A percentile compares a stretch with the other conserved stretches of the same genome.
phyloP scores from a whole-genome alignment of 2,329 filamentous ascomycete genomes.

The Leptographium wingfieldii region DNA sequence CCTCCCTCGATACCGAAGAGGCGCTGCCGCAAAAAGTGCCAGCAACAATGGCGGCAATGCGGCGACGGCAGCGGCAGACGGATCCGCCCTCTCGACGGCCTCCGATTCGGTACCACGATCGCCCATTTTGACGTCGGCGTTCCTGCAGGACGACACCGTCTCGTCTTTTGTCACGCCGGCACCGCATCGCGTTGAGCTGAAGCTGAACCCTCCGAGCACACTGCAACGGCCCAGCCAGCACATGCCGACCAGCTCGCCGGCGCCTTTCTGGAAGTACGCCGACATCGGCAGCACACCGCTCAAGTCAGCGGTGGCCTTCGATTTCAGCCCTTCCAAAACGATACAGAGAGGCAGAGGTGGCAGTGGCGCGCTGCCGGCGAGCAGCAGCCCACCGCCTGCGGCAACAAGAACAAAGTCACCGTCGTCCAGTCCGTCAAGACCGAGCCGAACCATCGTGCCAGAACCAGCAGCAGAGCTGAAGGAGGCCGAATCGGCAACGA shows the following conservation, averaged over 20 bases:
- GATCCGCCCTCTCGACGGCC: constrained; percentile 4
- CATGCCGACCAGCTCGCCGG: constrained; percentile 74
- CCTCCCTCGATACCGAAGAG: constrained; percentile 43
- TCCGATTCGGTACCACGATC: constrained; percentile 35
- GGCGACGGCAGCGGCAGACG: constrained; percentile 6
- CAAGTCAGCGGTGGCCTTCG: constrained; percentile 33
- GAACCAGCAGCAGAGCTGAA: constrained; percentile 5
- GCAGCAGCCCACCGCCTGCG: constrained; percentile 44
- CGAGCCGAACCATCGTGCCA: constrained; percentile 8
- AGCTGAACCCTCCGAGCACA: constrained; percentile 67
- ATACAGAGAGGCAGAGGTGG: constrained; percentile 5
- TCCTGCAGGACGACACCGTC: constrained; percentile 48
- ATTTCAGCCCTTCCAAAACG: constrained; percentile 45
- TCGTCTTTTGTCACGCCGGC: constrained; percentile 58
- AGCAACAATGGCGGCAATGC: constrained; percentile 4
- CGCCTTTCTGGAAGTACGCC: constrained; percentile 80
- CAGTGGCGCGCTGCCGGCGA: constrained; percentile 25
- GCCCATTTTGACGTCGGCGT: constrained; percentile 49
- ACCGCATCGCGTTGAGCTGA: constrained; percentile 59
- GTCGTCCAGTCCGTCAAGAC: constrained; percentile 35
- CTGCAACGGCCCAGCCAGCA: constrained; percentile 72
- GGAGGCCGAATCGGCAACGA: not conserved
- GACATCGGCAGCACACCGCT: constrained; percentile 64
- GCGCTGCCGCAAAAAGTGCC: constrained; percentile 10
- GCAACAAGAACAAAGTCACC: constrained; percentile 33